phyloP scores from a whole-genome alignment of 2,329 filamentous ascomycete species.

The Hypoxylon sp. region DNA sequence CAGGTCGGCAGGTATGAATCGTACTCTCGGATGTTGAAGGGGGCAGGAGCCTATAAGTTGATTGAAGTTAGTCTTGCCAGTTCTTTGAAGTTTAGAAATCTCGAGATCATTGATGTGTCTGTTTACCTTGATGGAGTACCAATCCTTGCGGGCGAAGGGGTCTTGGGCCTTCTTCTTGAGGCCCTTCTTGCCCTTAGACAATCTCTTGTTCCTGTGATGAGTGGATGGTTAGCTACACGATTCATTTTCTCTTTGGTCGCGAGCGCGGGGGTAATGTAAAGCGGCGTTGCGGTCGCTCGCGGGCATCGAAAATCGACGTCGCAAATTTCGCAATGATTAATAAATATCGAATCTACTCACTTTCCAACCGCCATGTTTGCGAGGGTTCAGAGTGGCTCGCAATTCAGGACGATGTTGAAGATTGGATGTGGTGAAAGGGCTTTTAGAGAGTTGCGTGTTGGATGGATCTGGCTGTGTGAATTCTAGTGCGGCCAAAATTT shows the following conservation, averaged over 20 bases:
- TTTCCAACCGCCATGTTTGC: conserved; percentile 88
- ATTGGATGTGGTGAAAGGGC: conserved; percentile 48
- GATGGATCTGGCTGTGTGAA: conserved; percentile 51
- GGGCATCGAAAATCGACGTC: conserved; percentile 34
- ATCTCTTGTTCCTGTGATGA: conserved; percentile 92
- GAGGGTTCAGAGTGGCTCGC: conserved; percentile 62
- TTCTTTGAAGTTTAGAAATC: conserved; percentile 32
- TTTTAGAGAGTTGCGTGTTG: conserved; percentile 51
- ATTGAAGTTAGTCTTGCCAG: conserved; percentile 48
- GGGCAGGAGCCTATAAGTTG: conserved; percentile 82
- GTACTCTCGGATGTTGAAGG: conserved; percentile 98
- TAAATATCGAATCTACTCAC: conserved; percentile 61
- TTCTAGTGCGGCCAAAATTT: conserved; percentile 54
- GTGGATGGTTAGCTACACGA: conserved; percentile 49
- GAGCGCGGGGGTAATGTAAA: conserved; percentile 43
- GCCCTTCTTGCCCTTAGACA: conserved; percentile 99
- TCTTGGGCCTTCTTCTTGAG: conserved; percentile 99
- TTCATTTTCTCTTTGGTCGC: conserved; percentile 20
- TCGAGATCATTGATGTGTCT: conserved; percentile 3
- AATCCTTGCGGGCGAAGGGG: conserved; percentile 99
- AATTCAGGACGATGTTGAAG: conserved; percentile 54
- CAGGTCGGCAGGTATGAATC: conserved; percentile 55
- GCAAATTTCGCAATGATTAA: conserved; percentile 36
- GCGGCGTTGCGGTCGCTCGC: conserved; percentile 26
- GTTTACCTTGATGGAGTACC: conserved; percentile 94